Percentiles rank a stretch among this genome's conserved stretches.
These are phyloP conservation scores for Acanthamoeba culbertsoni DNA, from an alignment of 208 protist species.

Conservation along the genomic window DNA sequence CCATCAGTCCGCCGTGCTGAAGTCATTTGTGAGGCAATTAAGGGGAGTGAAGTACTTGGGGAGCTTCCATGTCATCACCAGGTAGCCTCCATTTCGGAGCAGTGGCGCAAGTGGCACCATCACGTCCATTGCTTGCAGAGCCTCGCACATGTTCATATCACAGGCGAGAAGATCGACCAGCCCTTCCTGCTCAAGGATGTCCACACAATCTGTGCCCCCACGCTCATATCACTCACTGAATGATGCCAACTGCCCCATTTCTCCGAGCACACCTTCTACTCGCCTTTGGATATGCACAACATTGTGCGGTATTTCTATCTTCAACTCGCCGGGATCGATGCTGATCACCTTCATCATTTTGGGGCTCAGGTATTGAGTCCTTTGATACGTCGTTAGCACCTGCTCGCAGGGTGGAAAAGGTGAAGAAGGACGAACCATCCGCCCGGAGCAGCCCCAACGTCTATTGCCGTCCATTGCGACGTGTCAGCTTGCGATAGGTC, in stretches of 20 bases:
- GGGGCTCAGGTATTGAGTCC: neutral
- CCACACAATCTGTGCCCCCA: neutral
- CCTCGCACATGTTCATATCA: slow-evolving; percentile 17
- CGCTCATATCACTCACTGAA: too few relatives aligned
- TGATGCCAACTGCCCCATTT: too few relatives aligned
- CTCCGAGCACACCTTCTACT: neutral
- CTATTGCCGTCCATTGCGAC: neutral
- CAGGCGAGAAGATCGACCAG: neutral
- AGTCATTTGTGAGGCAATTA: neutral
- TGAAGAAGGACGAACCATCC: neutral
- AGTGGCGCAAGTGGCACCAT: neutral
- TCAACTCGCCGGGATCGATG: neutral
- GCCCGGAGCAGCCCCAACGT: neutral
- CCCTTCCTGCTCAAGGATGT: neutral
- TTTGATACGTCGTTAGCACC: neutral
- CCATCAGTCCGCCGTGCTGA: neutral
- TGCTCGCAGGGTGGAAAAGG: neutral
- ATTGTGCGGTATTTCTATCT: neutral
- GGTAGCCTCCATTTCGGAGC: neutral
- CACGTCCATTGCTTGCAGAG: neutral
- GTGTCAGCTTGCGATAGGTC: neutral
- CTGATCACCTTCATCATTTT: neutral
- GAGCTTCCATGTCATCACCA: neutral
- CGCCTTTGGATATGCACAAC: neutral
- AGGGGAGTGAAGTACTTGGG: neutral